Evolutionary conservation across 192 early-diverging fungal species (phyloP).

Genomic region (Gamsiella multidivaricata): DNA sequence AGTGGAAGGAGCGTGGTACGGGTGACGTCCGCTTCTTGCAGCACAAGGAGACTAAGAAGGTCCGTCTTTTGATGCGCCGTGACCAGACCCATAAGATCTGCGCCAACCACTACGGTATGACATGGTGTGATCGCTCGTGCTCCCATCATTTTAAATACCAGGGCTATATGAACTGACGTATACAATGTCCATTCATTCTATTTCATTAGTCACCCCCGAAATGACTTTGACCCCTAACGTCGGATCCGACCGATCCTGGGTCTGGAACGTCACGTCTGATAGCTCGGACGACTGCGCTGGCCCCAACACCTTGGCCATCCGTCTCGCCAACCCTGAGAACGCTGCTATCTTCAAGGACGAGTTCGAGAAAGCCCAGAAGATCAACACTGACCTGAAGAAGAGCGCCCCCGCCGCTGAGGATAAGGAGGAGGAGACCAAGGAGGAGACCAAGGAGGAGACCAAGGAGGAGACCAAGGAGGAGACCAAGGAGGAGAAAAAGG

Average conservation of each 20-base stretch:
- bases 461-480: conserved; percentile 57
- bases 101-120: conserved; percentile 92
- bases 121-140: not conserved
- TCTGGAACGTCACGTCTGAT: conserved; percentile 92
- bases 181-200: not conserved
- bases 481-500: conserved; percentile 54
- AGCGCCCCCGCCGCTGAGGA: conserved; percentile 60
- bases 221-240: conserved; percentile 95
- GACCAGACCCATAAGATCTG: conserved; percentile 99
- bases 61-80: conserved; percentile 98
- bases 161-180: not conserved
- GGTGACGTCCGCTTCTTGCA: conserved; percentile 96
- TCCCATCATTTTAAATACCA: not conserved
- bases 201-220: conserved; percentile 71
- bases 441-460: conserved; percentile 46
- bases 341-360: conserved; percentile 50
- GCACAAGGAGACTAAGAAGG: conserved; percentile 89
- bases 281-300: conserved; percentile 85
- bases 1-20: conserved; percentile 99
- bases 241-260: conserved; percentile 99
- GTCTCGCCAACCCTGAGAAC: conserved; percentile 94
- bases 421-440: conserved; percentile 50
- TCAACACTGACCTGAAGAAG: conserved; percentile 87
- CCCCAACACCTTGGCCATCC: conserved; percentile 91
- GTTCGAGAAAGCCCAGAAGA: conserved; percentile 84